These are phyloP conservation scores for Aspergillus carlsbadensis DNA, from an alignment of 495 filamentous ascomycete genomes.

Conservation along the genomic window DNA sequence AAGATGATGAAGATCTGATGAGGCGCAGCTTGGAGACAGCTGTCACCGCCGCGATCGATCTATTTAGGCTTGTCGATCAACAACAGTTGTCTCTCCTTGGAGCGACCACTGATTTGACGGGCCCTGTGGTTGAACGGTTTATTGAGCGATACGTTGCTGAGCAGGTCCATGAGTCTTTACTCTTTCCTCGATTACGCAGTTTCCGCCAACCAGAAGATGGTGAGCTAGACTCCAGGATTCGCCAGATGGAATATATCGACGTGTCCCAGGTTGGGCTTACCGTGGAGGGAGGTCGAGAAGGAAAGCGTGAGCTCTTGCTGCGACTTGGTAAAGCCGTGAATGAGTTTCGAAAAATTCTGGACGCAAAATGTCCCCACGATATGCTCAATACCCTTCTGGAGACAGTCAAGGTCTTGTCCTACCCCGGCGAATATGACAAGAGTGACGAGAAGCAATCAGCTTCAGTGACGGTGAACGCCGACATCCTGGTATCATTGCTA, in stretches of 20 bases:
- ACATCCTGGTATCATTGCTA: conserved; percentile 89
- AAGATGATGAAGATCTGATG: conserved; percentile 87
- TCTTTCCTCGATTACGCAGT: conserved; percentile 78
- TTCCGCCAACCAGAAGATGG: conserved; percentile 78
- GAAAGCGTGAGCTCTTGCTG: conserved; percentile 69
- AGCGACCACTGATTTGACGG: conserved; percentile 90
- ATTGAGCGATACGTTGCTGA: conserved; percentile 96
- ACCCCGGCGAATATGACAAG: conserved; percentile 38
- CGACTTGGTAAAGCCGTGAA: conserved; percentile 78
- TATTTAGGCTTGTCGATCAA: conserved; percentile 94
- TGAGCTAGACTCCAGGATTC: conserved; percentile 87
- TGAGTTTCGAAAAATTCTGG: conserved; percentile 82
- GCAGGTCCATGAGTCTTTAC: conserved; percentile 82
- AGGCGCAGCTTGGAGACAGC: conserved; percentile 82
- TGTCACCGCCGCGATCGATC: conserved; percentile 88
- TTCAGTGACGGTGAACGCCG: conserved; percentile 86
- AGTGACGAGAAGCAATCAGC: conserved; percentile 57
- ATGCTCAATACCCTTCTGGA: conserved; percentile 87
- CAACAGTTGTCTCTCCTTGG: conserved; percentile 90
- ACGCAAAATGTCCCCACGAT: conserved; percentile 84
- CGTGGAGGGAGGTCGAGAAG: conserved; percentile 68
- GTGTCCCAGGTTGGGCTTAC: conserved; percentile 90
- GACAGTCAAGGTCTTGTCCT: conserved; percentile 83
- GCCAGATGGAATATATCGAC: conserved; percentile 90
- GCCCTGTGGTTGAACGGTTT: conserved; percentile 83